phyloP scores from a whole-genome alignment of 352 stramenopile genomes.

The Phytopythium sindhum region DNA sequence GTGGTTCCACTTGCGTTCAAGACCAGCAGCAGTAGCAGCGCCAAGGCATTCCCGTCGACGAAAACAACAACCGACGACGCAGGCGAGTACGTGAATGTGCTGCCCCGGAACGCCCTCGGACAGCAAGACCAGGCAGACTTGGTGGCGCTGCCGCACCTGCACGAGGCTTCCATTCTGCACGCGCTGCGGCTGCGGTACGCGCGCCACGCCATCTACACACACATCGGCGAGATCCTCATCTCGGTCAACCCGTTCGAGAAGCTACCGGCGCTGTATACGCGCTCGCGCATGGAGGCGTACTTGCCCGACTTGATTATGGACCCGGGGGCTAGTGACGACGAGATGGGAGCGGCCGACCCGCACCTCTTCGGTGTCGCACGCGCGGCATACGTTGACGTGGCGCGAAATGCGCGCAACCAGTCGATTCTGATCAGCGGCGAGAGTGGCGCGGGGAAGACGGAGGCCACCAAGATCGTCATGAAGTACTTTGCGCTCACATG shows the following conservation, averaged over 20 bases:
- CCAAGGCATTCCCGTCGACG: not conserved
- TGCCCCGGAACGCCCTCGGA: conserved; percentile 61
- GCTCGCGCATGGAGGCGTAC: conserved; percentile 46
- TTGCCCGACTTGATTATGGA: conserved; percentile 22
- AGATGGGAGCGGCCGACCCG: conserved; percentile 13
- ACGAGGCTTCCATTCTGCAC: conserved; percentile 83
- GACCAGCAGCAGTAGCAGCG: not conserved
- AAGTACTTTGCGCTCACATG: conserved; percentile 83
- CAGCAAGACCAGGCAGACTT: conserved; percentile 75
- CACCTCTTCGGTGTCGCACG: conserved; percentile 80
- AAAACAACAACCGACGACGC: conserved; percentile 5
- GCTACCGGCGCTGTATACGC: conserved; percentile 65
- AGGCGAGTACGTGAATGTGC: conserved; percentile 62
- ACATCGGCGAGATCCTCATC: conserved; percentile 83
- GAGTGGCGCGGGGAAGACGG: conserved; percentile 84
- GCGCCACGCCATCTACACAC: conserved; percentile 83
- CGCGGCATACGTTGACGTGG: conserved; percentile 68
- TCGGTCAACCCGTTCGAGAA: conserved; percentile 86
- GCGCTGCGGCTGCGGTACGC: conserved; percentile 73
- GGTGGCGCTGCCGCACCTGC: conserved; percentile 77
- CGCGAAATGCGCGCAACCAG: conserved; percentile 63
- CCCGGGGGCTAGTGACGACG: conserved; percentile 8
- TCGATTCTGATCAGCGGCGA: conserved; percentile 87
- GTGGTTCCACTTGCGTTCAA: conserved; percentile 38
- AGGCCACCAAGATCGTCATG: conserved; percentile 91